A percentile compares a stretch with the other conserved stretches of the same genome.
These are phyloP conservation scores for Wallacemonas sp. DNA, from an alignment of 208 protist species.

Conservation along the genomic window DNA sequence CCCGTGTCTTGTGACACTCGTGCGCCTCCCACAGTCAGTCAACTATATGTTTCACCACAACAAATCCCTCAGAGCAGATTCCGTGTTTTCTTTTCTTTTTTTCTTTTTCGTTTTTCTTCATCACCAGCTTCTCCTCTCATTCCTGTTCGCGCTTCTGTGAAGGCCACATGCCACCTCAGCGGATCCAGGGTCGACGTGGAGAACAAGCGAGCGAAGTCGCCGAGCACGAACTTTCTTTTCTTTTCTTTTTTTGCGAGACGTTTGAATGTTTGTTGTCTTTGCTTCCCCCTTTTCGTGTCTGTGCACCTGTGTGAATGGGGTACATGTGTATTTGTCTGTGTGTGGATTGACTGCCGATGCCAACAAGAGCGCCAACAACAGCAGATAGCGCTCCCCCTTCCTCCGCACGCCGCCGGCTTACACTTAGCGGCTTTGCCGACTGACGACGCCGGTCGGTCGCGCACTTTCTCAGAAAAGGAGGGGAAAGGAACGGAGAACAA, in stretches of 20 bases:
- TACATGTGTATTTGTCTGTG: not conserved
- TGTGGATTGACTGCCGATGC: not conserved
- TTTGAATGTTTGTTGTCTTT: not conserved
- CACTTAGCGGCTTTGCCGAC: too few relatives aligned
- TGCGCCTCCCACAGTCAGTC: too few relatives aligned
- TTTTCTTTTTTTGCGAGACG: not conserved
- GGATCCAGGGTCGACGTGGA: too few relatives aligned
- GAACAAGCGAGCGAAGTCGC: too few relatives aligned
- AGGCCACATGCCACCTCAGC: too few relatives aligned
- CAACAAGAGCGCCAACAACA: conserved; percentile 6
- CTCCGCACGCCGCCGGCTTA: too few relatives aligned
- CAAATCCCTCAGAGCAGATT: too few relatives aligned
- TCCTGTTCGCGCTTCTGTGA: too few relatives aligned
- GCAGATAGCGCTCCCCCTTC: not conserved
- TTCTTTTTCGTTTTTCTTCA: not conserved
- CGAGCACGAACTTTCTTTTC: conserved; percentile 6
- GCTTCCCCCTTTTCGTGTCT: not conserved
- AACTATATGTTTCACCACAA: too few relatives aligned
- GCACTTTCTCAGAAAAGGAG: too few relatives aligned
- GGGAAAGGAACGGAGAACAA: too few relatives aligned
- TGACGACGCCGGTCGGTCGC: too few relatives aligned
- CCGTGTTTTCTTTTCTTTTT: not conserved
- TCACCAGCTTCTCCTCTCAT: not conserved
- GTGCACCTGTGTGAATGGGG: not conserved
- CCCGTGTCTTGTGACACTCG: conserved; percentile 4